phyloP scores from a whole-genome alignment of 2,329 filamentous ascomycete genomes.

The Cladosporium sp. region DNA sequence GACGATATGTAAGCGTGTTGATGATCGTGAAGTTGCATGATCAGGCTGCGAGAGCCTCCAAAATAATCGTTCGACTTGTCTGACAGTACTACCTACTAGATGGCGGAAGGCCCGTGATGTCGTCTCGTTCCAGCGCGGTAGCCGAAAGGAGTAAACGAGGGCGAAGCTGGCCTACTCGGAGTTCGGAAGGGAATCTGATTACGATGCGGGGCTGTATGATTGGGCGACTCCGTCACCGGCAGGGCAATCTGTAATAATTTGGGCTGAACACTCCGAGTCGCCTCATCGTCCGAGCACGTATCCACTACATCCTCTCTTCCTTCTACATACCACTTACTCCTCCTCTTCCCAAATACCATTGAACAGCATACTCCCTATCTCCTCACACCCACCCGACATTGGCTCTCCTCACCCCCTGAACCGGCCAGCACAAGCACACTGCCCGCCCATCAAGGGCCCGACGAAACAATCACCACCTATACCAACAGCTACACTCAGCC shows the following conservation, averaged over 20 bases:
- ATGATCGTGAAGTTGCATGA: not conserved
- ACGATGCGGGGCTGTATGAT: conserved; percentile 9
- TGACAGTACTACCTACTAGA: not conserved
- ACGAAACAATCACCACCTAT: not conserved
- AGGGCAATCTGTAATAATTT: conserved; percentile 12
- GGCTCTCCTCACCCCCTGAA: not conserved
- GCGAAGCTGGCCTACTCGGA: not conserved
- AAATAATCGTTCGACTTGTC: not conserved
- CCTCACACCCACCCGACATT: not conserved
- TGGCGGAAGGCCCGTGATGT: not conserved
- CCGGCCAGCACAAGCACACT: not conserved
- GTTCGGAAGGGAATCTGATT: conserved; percentile 1
- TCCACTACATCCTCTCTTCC: not conserved
- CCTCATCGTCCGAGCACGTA: conserved; percentile 5
- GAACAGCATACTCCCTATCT: not conserved
- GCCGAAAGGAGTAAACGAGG: conserved; percentile 8
- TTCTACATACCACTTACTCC: not conserved
- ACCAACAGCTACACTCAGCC: not conserved
- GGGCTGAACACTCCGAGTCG: conserved; percentile 13
- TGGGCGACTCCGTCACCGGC: conserved; percentile 10
- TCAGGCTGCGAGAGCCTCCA: not conserved
- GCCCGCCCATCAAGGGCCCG: conserved; percentile 1
- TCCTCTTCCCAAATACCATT: not conserved
- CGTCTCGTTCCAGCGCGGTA: not conserved
- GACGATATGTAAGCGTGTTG: not conserved